Percentiles rank a stretch among this genome's conserved stretches.
Conservation (phyloP, 768 basidiomycete species). For the Mycena latifolia region DNA sequence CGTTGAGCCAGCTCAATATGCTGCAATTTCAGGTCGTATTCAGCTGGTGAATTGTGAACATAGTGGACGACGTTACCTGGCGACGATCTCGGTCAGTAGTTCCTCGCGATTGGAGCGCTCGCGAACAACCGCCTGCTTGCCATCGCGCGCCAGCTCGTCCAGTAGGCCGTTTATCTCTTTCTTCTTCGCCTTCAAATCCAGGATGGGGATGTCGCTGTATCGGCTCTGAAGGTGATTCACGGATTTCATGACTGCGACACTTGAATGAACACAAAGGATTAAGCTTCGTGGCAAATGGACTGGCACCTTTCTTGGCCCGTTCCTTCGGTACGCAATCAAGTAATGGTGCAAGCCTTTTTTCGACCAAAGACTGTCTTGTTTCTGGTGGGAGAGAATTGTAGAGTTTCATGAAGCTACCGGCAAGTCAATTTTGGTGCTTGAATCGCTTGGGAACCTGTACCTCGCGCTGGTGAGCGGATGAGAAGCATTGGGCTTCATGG, state of each 20-base stretch:
- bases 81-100: constrained; percentile 66
- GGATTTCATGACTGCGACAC: constrained; percentile 47
- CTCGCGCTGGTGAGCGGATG: background rate
- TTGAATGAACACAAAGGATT: background rate
- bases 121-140: constrained; percentile 64
- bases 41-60: too few relatives aligned
- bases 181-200: constrained; percentile 68
- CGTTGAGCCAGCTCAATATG: constrained; percentile 68
- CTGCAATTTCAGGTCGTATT: too few relatives aligned
- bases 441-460: background rate
- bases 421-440: background rate
- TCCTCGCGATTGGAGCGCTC: constrained; percentile 68
- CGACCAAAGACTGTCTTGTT: constrained; percentile 61
- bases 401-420: constrained; percentile 57
- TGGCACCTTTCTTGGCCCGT: constrained; percentile 51
- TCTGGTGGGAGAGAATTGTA: constrained; percentile 68
- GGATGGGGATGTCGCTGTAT: constrained; percentile 56
- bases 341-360: constrained; percentile 62
- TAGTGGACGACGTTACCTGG: too few relatives aligned
- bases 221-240: constrained; percentile 54
- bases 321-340: constrained; percentile 57
- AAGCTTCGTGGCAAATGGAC: background rate
- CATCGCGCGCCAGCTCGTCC: constrained; percentile 64
- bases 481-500: constrained; percentile 16
- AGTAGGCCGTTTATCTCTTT: constrained; percentile 66